Base-by-base conservation (phyloP, 2,329 filamentous ascomycete genomes). In the Xylariaceae sp. region DNA sequence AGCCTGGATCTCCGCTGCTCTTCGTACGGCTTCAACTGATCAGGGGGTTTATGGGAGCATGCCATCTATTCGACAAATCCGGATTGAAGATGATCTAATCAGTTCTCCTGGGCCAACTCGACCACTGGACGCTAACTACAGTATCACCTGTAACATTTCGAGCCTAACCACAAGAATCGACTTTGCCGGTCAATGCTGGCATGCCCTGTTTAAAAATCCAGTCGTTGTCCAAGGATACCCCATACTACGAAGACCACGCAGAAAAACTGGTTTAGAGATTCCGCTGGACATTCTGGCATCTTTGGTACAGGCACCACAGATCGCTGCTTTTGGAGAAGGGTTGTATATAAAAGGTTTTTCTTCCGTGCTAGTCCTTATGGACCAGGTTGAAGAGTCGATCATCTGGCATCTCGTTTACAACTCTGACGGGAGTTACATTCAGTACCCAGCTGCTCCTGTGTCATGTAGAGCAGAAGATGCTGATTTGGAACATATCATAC, bases 161-260 rank as follows among this genome's bases (percentile, higher is more conserved):
- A n/a, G n/a, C n/a, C n/a, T n/a, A n/a, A n/a, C n/a, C n/a, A n/a
- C n/a, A n/a, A n/a, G n/a, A n/a, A 13, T 33, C 8, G 30, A 9
- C 16, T 33, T 33, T 15, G 30, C 11, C 3, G 50, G 50, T 21
- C 42, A 52, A 15, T 52, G 50, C 18, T 52, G 50, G 50, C 42
- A 41, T 35, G 18, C 26, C n/a, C 6, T 52, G 6, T 47, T 52
- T 11, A 27, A 8, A 2, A 42, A 47, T 36, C 42, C 50, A 15
- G 24, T 39, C 3, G 36, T 52, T 0, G 50, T 42, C 2, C 13
- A 26, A 42, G 50, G 50, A 11, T 52, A 46, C n/a, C 50, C 50
- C 2, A 42, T 36, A 2, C 29, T 11, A 3, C 8, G 6, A 7
- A 46, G 35, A 42, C 8, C 27, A 0, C 2, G 18, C 3, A 1